Base-by-base conservation (phyloP, 768 basidiomycete genomes). In the Cystofilobasidium macerans region DNA sequence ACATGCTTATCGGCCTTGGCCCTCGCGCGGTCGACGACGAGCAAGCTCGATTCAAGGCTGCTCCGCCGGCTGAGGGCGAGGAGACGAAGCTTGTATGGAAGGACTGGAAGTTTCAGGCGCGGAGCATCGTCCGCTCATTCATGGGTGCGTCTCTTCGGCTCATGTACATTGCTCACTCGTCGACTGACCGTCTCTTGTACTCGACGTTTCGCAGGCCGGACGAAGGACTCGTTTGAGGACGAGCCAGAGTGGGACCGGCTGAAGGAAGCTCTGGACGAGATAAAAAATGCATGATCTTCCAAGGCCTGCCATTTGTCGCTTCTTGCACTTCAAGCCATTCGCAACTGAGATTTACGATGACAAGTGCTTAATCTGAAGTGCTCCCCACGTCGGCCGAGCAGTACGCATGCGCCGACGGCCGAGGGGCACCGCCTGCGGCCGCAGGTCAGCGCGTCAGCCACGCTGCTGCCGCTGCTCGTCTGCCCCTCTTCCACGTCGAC, bases 101-200 rank as follows among this genome's bases (percentile, higher is more conserved):
- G 35, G 78, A 78, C 68, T 98, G 95, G 95, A 82, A 80, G 75
- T 81, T 88, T 71, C 89, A 94, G 76, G 89, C 85, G 51, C 81
- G 86, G 62, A 92, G 89, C 68, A 80, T 97, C 64, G 82, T 97
- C 67, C 80, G 93, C 77, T 87, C 85, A 60, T 98, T 97, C 76
- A 82, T 89, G 77, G 93, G 88, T 76, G 67, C 72, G 76, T 76
- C 43, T 24, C 32, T 47, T 28, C n/a, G n/a, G n/a, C n/a, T n/a
- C n/a, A n/a, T n/a, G n/a, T n/a, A n/a, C n/a, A 16, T 51, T 35
- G 16, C 47, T 59, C 26, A 9, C 33, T 12, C 14, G 8, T 40
- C 38, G 26, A 47, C 16, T 36, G 32, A n/a, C 22, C 12, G 1
- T 18, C 42, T 1, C 26, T 32, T 6, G 63, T 22, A 18, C n/a